phyloP scores from a whole-genome alignment of 306 rosid genomes.

The Ochetophila trinervis region DNA sequence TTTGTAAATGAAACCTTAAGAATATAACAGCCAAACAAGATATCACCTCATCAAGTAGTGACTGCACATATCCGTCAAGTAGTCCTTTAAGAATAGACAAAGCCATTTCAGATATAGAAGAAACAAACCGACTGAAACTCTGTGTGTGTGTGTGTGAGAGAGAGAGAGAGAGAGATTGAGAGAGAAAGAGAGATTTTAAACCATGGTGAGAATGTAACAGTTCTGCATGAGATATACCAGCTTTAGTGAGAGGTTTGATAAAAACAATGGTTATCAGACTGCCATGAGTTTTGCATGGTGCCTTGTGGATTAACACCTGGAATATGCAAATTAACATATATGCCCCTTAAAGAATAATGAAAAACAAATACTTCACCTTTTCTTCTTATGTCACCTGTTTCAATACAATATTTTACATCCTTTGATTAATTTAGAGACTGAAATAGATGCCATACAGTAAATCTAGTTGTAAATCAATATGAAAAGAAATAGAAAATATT shows the following conservation, averaged over 20 bases:
- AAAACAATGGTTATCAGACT: slow-evolving; percentile 22
- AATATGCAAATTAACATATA: slow-evolving; percentile 26
- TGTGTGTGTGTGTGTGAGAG: background rate
- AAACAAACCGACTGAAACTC: slow-evolving; percentile 18
- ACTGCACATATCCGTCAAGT: slow-evolving; percentile 42
- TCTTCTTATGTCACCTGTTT: background rate
- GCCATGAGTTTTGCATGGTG: slow-evolving; percentile 29
- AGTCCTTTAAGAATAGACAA: slow-evolving; percentile 49
- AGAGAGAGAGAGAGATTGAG: background rate
- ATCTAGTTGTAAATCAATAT: background rate
- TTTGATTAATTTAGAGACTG: background rate
- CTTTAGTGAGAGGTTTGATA: slow-evolving; percentile 2
- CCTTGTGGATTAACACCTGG: slow-evolving; percentile 16
- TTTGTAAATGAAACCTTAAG: background rate
- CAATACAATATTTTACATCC: background rate
- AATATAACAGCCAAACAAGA: slow-evolving; percentile 4
- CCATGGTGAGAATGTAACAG: slow-evolving; percentile 19
- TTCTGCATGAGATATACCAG: slow-evolving; percentile 9
- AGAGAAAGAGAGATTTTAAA: background rate
- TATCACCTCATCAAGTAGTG: slow-evolving; percentile 46
- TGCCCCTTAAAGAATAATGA: slow-evolving; percentile 23
- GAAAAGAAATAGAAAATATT: too few relatives aligned
- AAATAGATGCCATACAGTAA: background rate
- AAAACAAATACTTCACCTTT: background rate
- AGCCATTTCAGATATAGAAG: slow-evolving; percentile 37